Base-by-base conservation (phyloP, 2,329 filamentous ascomycete species). In the Stagonosporopsis rhizophila region DNA sequence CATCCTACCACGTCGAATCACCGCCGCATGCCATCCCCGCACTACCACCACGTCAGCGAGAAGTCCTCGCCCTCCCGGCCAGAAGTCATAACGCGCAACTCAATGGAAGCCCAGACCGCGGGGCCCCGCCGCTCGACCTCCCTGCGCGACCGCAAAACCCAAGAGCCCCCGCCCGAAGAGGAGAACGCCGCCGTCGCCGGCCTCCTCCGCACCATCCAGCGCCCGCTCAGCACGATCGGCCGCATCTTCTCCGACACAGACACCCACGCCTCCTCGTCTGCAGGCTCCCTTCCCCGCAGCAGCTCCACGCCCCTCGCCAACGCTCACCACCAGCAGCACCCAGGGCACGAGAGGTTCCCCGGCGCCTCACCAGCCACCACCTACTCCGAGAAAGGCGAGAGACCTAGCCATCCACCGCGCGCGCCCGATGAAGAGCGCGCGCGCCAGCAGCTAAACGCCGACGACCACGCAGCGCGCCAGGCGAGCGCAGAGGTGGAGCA, bases 401-500 rank as follows among this genome's bases (percentile, higher is more conserved):
- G 19, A 5, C 34, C 34, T 14, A 11, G 8, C 8, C 1, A 3
- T 5, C 37, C 17, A 12, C 38, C 38, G 38, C 38, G 30, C 4
- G 14, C 4, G 2, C 4, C 30, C 8, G 30, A 32, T 8, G 30
- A 32, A 32, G 30, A 32, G 14, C 30, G 30, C 30, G 30, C 30
- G 8, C 27, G 11, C 9, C 37, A 22, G 8, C 37, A 19, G n/a
- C 12, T 91, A 17, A 88, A 87, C 45, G 91, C 91, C 1, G 91
- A 96, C 75, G 93, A 96, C 73, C 90, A 92, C 23, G 93, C 93
- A 0, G 93, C 92, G 2, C 83, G 92, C 46, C 94, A 98, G 77
- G 94, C 94, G 1, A 96, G 90, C 65, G 92, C 91, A 0, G 94
- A 98, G 75, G 86, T 86, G 6, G 94, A 94, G 9, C 91, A 99